Conservation (phyloP, 2,329 filamentous ascomycete genomes). For the Penicillium oxalicum region DNA sequence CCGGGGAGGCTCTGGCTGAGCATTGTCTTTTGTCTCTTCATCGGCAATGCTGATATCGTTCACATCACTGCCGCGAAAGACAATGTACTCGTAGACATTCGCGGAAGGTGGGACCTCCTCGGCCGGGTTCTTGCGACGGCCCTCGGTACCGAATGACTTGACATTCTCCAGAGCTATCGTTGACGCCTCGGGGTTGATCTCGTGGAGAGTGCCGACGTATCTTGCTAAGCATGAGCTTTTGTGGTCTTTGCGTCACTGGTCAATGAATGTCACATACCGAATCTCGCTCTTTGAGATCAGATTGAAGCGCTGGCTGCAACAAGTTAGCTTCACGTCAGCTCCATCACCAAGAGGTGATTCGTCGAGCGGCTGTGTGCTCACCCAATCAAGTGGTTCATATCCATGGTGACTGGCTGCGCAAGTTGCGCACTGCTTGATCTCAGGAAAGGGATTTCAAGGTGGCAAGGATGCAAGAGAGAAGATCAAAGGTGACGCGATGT, state of each 20-base stretch:
- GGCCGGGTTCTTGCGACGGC: slow-evolving; percentile 68
- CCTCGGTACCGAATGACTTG: slow-evolving; percentile 88
- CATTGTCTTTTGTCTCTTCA: slow-evolving; percentile 61
- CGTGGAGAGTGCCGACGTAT: slow-evolving; percentile 91
- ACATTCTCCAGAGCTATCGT: slow-evolving; percentile 98
- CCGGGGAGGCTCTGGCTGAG: slow-evolving; percentile 67
- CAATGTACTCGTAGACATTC: slow-evolving; percentile 95
- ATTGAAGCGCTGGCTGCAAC: slow-evolving; percentile 76
- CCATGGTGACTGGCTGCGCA: slow-evolving; percentile 34
- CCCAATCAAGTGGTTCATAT: slow-evolving; percentile 48
- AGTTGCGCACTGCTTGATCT: slow-evolving; percentile 30
- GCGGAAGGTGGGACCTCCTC: slow-evolving; percentile 81
- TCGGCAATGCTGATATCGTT: slow-evolving; percentile 96
- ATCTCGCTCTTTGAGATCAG: slow-evolving; percentile 97
- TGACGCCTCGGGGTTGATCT: slow-evolving; percentile 95
- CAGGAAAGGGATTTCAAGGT: slow-evolving; percentile 18
- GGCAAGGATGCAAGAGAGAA: slow-evolving; percentile 19
- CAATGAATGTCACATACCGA: slow-evolving; percentile 56
- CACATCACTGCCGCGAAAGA: slow-evolving; percentile 96
- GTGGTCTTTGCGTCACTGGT: slow-evolving; percentile 11
- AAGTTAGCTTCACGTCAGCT: slow-evolving; percentile 33
- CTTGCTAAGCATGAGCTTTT: slow-evolving; percentile 47
- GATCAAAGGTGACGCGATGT: slow-evolving; percentile 14
- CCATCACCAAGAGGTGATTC: slow-evolving; percentile 28
- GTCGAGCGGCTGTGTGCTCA: slow-evolving; percentile 29